Evolutionary conservation across 2,329 filamentous ascomycete genomes (phyloP).

Genomic region (Hortaea werneckii): DNA sequence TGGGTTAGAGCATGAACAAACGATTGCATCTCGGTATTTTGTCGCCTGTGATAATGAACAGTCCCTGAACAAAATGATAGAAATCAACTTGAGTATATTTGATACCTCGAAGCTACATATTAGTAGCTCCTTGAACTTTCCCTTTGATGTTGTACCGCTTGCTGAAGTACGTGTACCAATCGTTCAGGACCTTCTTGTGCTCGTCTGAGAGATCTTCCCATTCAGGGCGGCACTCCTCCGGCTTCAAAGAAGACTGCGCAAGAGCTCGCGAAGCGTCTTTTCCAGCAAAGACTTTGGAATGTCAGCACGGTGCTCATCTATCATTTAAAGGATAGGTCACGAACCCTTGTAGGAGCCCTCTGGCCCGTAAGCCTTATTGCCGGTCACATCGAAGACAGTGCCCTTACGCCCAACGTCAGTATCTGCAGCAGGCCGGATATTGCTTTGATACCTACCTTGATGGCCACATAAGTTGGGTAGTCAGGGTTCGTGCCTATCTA

Average conservation of each 20-base stretch:
- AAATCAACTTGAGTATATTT: no score
- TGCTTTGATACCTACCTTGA: constrained; percentile 36
- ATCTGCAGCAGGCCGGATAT: background rate
- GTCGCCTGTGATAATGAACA: no score
- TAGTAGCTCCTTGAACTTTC: constrained; percentile 27
- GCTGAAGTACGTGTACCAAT: constrained; percentile 94
- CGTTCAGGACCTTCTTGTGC: constrained; percentile 72
- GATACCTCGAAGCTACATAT: constrained; percentile 8
- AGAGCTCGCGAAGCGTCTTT: constrained; percentile 93
- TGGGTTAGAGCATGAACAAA: background rate
- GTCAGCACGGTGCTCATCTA: background rate
- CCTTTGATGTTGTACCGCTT: constrained; percentile 93
- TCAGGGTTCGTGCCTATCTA: constrained; percentile 51
- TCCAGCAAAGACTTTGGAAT: constrained; percentile 73
- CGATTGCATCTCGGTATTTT: background rate
- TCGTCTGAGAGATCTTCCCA: constrained; percentile 78
- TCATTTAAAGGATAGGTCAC: background rate
- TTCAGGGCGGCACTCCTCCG: constrained; percentile 70
- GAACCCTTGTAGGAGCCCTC: constrained; percentile 77
- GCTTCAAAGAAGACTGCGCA: constrained; percentile 74
- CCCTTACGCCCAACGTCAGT: constrained; percentile 46
- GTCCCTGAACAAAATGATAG: no score
- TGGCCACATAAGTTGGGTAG: constrained; percentile 50
- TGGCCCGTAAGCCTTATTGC: constrained; percentile 75
- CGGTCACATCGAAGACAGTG: constrained; percentile 86